Conservation (phyloP, 1,284 basidiomycete genomes). For the Takashimella koratensis region DNA sequence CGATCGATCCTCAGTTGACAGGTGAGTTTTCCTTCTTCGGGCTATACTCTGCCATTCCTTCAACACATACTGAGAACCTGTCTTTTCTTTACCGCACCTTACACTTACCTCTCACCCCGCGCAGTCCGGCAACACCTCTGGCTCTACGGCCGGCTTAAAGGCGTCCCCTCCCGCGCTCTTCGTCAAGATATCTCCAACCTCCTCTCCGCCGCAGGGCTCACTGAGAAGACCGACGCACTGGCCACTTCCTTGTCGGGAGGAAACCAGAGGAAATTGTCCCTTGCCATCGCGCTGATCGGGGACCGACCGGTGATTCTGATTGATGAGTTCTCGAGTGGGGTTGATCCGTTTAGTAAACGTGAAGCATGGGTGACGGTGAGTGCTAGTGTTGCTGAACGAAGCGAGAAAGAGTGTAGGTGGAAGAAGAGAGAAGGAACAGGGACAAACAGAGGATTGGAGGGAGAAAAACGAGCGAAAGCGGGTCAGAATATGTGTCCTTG, state of each 20-base stretch:
- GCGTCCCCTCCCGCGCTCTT: constrained; percentile 58
- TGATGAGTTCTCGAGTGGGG: constrained; percentile 77
- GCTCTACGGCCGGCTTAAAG: constrained; percentile 53
- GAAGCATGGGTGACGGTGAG: constrained; percentile 74
- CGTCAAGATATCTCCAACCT: constrained; percentile 58
- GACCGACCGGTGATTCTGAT: constrained; percentile 74
- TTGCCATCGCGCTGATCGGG: constrained; percentile 74
- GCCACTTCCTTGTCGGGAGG: constrained; percentile 72
- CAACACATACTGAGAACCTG: no score
- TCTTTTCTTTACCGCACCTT: not conserved
- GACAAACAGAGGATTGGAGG: no score
- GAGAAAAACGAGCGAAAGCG: no score
- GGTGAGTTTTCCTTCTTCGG: constrained; percentile 17
- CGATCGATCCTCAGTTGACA: constrained; percentile 70
- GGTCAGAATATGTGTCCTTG: no score
- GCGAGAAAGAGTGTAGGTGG: no score
- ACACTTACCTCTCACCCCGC: not conserved
- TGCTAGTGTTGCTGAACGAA: no score
- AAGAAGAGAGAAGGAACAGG: no score
- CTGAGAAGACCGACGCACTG: constrained; percentile 62
- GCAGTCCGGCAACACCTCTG: constrained; percentile 65
- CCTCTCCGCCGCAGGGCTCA: constrained; percentile 60
- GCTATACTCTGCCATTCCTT: no score
- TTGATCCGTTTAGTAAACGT: constrained; percentile 76
- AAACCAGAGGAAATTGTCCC: constrained; percentile 71